A percentile compares a stretch with the other conserved stretches of the same genome.
Evolutionary conservation across 108 stramenopile genomes (phyloP).

Genomic region (Fragilaria crotonensis): DNA sequence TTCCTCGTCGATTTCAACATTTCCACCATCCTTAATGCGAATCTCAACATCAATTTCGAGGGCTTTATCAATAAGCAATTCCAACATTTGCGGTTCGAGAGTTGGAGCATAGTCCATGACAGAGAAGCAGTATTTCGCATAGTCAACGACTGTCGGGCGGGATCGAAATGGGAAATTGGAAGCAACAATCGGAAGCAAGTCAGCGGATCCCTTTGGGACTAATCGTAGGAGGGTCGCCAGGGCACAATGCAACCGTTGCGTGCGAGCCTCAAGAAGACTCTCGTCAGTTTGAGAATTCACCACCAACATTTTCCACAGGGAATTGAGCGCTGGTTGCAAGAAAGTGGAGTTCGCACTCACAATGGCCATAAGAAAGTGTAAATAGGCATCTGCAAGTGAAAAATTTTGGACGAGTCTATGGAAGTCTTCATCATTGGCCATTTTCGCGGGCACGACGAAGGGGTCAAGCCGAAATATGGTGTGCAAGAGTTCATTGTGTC

Average conservation of each 20-base stretch:
- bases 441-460: constrained; percentile 10
- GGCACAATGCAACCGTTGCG: constrained; percentile 34
- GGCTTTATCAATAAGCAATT: constrained; percentile 73
- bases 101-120: constrained; percentile 38
- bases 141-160: constrained; percentile 16
- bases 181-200: constrained; percentile 44
- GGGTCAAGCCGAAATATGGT: constrained; percentile 38
- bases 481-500: constrained; percentile 39
- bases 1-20: constrained; percentile 61
- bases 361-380: constrained; percentile 47
- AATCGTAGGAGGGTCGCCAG: constrained; percentile 32
- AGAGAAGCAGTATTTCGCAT: constrained; percentile 24
- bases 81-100: constrained; percentile 33
- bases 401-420: constrained; percentile 12
- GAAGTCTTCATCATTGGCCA: constrained; percentile 2
- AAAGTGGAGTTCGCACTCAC: constrained; percentile 48
- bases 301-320: constrained; percentile 40
- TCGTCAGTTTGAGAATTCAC: neutral
- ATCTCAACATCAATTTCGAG: constrained; percentile 98
- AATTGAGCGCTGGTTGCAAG: constrained; percentile 19
- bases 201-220: constrained; percentile 36
- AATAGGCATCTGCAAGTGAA: constrained; percentile 40
- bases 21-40: constrained; percentile 82
- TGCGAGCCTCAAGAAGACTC: constrained; percentile 4
- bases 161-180: constrained; percentile 38